A percentile compares a stretch with the other conserved stretches of the same genome.
Conservation (phyloP, 2,329 filamentous ascomycete species). For the Dactylonectria macrodidyma region DNA sequence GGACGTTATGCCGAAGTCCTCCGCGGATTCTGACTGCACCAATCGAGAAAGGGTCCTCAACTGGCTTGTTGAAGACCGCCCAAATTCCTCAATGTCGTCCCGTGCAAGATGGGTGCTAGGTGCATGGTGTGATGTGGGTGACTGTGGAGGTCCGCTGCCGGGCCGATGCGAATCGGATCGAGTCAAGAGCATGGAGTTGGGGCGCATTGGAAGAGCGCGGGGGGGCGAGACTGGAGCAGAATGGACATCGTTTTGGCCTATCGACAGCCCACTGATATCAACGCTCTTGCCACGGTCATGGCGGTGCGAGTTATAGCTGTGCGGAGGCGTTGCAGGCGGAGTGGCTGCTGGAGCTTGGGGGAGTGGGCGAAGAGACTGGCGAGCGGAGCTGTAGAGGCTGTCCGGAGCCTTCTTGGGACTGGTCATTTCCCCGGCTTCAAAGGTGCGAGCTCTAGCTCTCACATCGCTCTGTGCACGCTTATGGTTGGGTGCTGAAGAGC, state of each 20-base stretch:
- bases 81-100: conserved; percentile 85
- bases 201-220: conserved; percentile 61
- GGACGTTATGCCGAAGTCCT: conserved; percentile 85
- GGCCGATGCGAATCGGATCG: conserved; percentile 68
- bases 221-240: conserved; percentile 60
- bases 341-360: conserved; percentile 73
- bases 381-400: conserved; percentile 78
- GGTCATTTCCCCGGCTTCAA: conserved; percentile 62
- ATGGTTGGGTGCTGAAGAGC: conserved; percentile 65
- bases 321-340: conserved; percentile 58
- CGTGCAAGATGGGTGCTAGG: conserved; percentile 65
- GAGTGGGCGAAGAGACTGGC: conserved; percentile 83
- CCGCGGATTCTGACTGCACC: conserved; percentile 80
- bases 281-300: conserved; percentile 76
- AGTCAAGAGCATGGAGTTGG: conserved; percentile 74
- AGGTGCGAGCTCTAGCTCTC: conserved; percentile 65
- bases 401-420: conserved; percentile 64
- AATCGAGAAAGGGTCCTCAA: conserved; percentile 89
- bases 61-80: conserved; percentile 91
- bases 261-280: conserved; percentile 70
- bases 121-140: conserved; percentile 48
- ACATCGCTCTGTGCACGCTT: conserved; percentile 84
- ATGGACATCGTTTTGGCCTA: conserved; percentile 61
- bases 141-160: conserved; percentile 52
- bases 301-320: conserved; percentile 51